Evolutionary conservation across 331 rosid genomes (phyloP).

Genomic region (Prunus yedoensis): DNA sequence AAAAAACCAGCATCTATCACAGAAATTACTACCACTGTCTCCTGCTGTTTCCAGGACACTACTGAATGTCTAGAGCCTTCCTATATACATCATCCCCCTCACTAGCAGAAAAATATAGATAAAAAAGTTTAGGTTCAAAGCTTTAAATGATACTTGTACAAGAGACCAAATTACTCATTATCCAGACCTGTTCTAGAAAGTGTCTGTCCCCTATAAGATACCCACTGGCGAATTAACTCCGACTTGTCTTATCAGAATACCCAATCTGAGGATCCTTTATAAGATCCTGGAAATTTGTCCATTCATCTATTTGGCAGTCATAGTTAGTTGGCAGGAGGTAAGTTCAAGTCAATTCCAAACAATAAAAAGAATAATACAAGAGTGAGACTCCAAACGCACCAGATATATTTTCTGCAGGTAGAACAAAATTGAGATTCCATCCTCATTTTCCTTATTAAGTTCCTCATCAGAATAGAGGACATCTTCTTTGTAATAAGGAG

Average conservation of each 20-base stretch:
- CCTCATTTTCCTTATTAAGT: constrained; percentile 75
- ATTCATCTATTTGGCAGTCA: constrained; percentile 65
- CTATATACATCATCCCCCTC: constrained; percentile 98
- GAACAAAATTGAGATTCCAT: constrained; percentile 90
- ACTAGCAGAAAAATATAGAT: constrained; percentile 49
- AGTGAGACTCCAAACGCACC: constrained; percentile 55
- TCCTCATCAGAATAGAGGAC: constrained; percentile 77
- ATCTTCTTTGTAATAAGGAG: constrained; percentile 90
- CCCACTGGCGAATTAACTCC: constrained; percentile 73
- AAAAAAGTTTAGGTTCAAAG: constrained; percentile 19
- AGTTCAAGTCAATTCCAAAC: constrained; percentile 14
- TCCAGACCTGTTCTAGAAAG: constrained; percentile 88
- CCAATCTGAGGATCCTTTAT: constrained; percentile 18
- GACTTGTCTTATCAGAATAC: constrained; percentile 17
- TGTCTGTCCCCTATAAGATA: constrained; percentile 95
- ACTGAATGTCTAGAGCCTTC: constrained; percentile 73
- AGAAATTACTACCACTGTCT: constrained; percentile 51
- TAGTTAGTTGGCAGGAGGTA: constrained; percentile 12
- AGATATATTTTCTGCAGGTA: constrained; percentile 85
- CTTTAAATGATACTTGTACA: constrained; percentile 17
- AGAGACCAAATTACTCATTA: constrained; percentile 7
- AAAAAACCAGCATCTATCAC: constrained; percentile 18
- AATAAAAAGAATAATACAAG: constrained; percentile 20
- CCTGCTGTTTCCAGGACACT: constrained; percentile 57
- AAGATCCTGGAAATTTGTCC: constrained; percentile 70